phyloP scores from a whole-genome alignment of 2,329 filamentous ascomycete species.

The Remersonia thermophila region DNA sequence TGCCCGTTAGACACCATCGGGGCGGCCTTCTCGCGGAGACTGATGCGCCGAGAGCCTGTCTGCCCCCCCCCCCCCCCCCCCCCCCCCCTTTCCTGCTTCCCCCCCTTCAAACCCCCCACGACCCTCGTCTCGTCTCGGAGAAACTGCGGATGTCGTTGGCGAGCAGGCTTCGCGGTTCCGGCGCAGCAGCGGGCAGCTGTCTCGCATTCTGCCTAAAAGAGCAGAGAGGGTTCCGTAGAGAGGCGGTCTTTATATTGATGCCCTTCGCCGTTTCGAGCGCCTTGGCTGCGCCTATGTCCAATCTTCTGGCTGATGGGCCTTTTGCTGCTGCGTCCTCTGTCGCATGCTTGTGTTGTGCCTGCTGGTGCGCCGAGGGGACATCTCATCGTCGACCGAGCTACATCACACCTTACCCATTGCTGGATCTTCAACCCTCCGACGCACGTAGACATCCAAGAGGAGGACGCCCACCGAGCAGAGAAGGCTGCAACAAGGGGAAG shows the following conservation, averaged over 20 bases:
- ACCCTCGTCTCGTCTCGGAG: constrained; percentile 4
- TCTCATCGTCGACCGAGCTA: too few relatives aligned
- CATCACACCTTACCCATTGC: too few relatives aligned
- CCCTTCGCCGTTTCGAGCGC: constrained; percentile 13
- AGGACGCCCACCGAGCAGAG: too few relatives aligned
- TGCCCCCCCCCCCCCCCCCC: not conserved
- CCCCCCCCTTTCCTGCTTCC: too few relatives aligned
- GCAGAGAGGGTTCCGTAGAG: constrained; percentile 4
- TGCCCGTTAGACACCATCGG: too few relatives aligned
- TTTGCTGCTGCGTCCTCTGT: not conserved
- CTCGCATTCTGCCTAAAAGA: constrained; percentile 18
- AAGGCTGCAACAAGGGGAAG: too few relatives aligned
- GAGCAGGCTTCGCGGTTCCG: constrained; percentile 13
- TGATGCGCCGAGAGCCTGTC: constrained; percentile 12
- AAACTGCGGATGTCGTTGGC: constrained; percentile 11
- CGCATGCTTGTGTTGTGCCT: not conserved
- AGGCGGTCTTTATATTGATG: constrained; percentile 17
- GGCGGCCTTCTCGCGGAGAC: constrained; percentile 12
- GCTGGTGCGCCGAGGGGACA: too few relatives aligned
- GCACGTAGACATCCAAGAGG: too few relatives aligned
- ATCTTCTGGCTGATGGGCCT: constrained; percentile 5
- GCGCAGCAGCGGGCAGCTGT: constrained; percentile 5
- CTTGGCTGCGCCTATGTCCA: constrained; percentile 12
- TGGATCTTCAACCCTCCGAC: too few relatives aligned
- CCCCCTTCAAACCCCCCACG: constrained; percentile 1